Evolutionary conservation across 805 yeast species (phyloP), one percentile per base, ranked within the genome.

Genomic region (Myxozyma sirexii): DNA sequence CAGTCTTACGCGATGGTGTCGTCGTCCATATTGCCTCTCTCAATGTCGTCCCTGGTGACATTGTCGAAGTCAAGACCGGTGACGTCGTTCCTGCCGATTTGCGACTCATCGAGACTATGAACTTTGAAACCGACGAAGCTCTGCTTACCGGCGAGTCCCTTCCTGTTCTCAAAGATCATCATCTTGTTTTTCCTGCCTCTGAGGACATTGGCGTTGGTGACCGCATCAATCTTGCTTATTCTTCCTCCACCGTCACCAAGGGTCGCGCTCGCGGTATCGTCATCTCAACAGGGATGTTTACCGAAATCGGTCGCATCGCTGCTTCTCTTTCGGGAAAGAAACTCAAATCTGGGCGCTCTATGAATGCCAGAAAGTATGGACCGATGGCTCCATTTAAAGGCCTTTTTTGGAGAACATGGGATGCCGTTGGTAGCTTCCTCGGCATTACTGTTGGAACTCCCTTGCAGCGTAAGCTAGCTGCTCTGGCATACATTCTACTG

Each of bases 391-490:
- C 53, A 4, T 31, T 57, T n/a, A 69, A 68, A 31, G 86, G 89
- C 3, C 70, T 75, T 48, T 69, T 72, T 37, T 77, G 78, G 7
- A 79, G 90, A 4, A 60, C 79, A 39, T 80, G 78, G 59, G 84
- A 86, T 67, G 76, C 82, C 42, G 68, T 82, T 53, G 90, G 90
- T 38, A 82, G 85, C 41, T 82, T 90, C 65, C 79, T 90, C 65
- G 96, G 97, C 54, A 82, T 86, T 31, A 82, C 81, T 38, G 83
- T 79, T 15, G 96, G 96, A 37, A 90, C 97, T 1, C 96, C 97
- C 1, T 79, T 90, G 64, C 92, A 87, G 64, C 80, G 88, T 63
- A 84, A 83, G 67, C 78, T 90, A 56, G 84, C 96, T 0, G 84
- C 86, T 79, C 77, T 90, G 55, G 96, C 97, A 2, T 82, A 89